Percentiles rank a stretch among this genome's conserved stretches.
These are phyloP conservation scores for Wickerhamomyces tratensis DNA, from an alignment of 805 yeast species.

Conservation along the genomic window DNA sequence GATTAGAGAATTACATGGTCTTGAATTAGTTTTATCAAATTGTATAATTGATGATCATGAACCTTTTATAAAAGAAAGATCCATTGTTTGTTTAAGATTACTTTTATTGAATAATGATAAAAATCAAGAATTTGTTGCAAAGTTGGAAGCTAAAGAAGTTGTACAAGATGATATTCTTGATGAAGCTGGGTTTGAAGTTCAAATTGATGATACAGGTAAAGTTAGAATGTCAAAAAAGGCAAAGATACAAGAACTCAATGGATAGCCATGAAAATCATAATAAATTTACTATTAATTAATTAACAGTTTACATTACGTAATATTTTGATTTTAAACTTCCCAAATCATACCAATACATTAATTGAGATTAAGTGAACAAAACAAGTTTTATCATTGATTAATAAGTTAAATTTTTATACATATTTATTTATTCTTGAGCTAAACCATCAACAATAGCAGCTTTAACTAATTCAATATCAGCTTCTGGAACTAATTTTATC, in stretches of 20 bases:
- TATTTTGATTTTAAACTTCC: too few relatives aligned
- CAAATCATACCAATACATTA: too few relatives aligned
- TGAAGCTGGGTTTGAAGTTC: constrained; percentile 71
- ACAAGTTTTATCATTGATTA: too few relatives aligned
- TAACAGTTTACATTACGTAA: background rate
- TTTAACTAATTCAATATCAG: constrained; percentile 71
- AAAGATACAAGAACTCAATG: constrained; percentile 3
- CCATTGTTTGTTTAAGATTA: constrained; percentile 70
- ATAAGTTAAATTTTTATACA: background rate
- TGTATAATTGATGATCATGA: constrained; percentile 84
- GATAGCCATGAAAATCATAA: too few relatives aligned
- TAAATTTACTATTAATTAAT: background rate
- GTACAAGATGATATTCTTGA: constrained; percentile 49
- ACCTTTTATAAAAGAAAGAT: constrained; percentile 79
- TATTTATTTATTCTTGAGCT: constrained; percentile 27
- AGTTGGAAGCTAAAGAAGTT: constrained; percentile 64
- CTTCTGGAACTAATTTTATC: constrained; percentile 57
- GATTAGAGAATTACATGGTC: constrained; percentile 54
- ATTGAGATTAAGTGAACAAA: too few relatives aligned
- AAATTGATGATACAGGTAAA: constrained; percentile 57
- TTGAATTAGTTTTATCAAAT: constrained; percentile 64
- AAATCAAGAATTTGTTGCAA: constrained; percentile 72
- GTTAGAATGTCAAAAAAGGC: constrained; percentile 37
- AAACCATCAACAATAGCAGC: constrained; percentile 66
- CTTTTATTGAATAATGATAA: constrained; percentile 50